Base-by-base conservation (phyloP, 2,329 filamentous ascomycete species). In the Pyrenophora seminiperda region DNA sequence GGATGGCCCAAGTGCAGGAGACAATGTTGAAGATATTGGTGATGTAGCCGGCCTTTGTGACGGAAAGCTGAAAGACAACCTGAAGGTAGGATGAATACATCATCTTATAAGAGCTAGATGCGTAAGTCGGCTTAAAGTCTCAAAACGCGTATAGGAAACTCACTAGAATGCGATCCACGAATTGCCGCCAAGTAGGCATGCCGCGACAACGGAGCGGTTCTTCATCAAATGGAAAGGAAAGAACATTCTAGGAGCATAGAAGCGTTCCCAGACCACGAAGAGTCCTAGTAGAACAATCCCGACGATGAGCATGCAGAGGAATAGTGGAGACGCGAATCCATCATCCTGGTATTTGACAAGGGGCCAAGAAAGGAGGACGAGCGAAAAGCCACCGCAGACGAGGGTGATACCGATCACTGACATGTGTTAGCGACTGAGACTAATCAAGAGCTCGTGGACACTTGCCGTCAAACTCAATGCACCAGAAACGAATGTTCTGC, bases 311-410 rank as follows among this genome's bases (percentile, higher is more conserved):
- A 75, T 71, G 56, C 58, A 61, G 46, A 76, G 71, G 43, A 77
- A 70, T 47, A 65, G 57, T 2, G 62, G 49, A 4, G 70, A 62
- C 2, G 42, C 41, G 72, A 74, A 76, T 49, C 51, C 24, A 37
- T 61, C 47, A 42, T 37, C 59, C 59, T 40, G 52, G 27, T 55
- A 61, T 13, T 62, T 59, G 43, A 60, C 62, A 14, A 91, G 76
- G 18, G 77, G 84, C 67, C 91, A 84, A 0, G 88, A 84, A 5
- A 91, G 79, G 14, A 91, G 75, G 61, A 91, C 82, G 13, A 89
- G 70, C 0, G 81, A 76, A 52, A 87, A 79, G 3, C 85, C 86
- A 1, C 73, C 75, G 1, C 79, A 77, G 45, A 88, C 75, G 2
- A 89, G 74, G 9, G 88, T 37, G n/a, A 87, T 72, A 10, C 87